Base-by-base conservation (phyloP, 345 rosid species). In the Populus nigra region DNA sequence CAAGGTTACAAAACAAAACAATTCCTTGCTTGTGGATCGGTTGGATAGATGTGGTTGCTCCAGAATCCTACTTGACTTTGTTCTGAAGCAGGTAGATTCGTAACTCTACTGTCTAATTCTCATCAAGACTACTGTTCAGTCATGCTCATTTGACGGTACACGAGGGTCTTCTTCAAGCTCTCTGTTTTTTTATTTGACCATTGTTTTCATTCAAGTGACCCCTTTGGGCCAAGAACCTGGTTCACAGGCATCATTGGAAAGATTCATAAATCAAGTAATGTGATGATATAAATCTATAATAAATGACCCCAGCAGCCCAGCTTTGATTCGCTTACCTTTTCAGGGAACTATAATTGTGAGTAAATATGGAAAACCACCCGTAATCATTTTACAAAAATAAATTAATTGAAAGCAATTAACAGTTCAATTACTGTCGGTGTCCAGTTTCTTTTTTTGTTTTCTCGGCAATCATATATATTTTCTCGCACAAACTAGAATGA, bases 141-240 rank as follows among this genome's bases (percentile, higher is more conserved):
- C 59, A 69, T 70, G 74, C 59, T 69, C 45, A 76, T 39, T 17
- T 33, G 15, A 20, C 4, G n/a, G 22, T 39, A 45, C 31, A 43
- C 5, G 33, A 39, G 47, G 15, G 15, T 12, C 47, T 41, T 43
- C 47, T 10, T 43, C 15, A 10, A 10, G 13, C 47, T 43, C 4
- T 33, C 36, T 33, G 15, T 2, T 43, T 49, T 71, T 7, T 25
- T 1, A 22, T 33, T 57, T 25, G 1, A 29, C 3, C 67, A 5
- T 23, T 53, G 76, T 53, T 36, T 35, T 65, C 59, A 18, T 27
- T 53, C 82, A 79, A 68, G 65, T 68, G 74, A 74, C 20, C 15
- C 15, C 11, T 50, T 69, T 78, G 65, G n/a, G 45, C 57, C 59
- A 69, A n/a, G 10, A 41, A 33, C 0, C n/a, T 38, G 76, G 68